Evolutionary conservation across 768 basidiomycete genomes (phyloP), one percentile per base, ranked within the genome.

Genomic region (Phylloporus sp.): DNA sequence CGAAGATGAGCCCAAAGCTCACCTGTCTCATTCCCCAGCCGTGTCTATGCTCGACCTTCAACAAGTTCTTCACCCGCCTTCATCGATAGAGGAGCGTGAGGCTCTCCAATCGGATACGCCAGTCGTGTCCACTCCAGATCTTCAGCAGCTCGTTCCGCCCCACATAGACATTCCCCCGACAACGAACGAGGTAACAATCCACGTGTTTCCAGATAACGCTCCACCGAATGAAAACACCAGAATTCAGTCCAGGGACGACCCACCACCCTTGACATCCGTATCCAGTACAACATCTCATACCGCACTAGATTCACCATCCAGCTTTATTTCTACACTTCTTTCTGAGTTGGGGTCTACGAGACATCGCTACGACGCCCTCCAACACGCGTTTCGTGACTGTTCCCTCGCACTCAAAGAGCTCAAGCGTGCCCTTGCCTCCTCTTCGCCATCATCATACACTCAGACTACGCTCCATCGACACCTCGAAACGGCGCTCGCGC

Each of bases 311-410:
- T 32, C 27, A 20, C 35, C 45, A 7, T 26, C 54, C 0, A 38
- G 51, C 18, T 6, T 27, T 6, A 26, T 4, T 16, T n/a, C 42
- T 70, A 47, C 69, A 69, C 72, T 86, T 10, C 69, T 88, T 6
- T 62, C 67, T 0, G 74, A 76, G 11, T 74, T 88, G 1, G 60
- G 56, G 0, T 58, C 64, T 18, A 73, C 77, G 13, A 73, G 70
- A 49, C 70, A 74, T 34, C 80, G 86, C 6, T 88, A 88, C 58
- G 80, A 83, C 40, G 64, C 72, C 15, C 65, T 88, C 2, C 85
- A 85, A 58, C 76, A 74, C 1, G 73, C 80, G 0, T 86, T 89
- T 66, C 77, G 81, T 3, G 84, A 85, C 59, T 90, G 89, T 56
- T 81, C 88, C 55, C 63, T 81, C 10, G 79, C 85, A 3, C 73